A percentile compares a stretch with the other conserved stretches of the same genome.
Evolutionary conservation across 169 alveolate genomes (phyloP).

Genomic region (Perkinsus chesapeaki): DNA sequence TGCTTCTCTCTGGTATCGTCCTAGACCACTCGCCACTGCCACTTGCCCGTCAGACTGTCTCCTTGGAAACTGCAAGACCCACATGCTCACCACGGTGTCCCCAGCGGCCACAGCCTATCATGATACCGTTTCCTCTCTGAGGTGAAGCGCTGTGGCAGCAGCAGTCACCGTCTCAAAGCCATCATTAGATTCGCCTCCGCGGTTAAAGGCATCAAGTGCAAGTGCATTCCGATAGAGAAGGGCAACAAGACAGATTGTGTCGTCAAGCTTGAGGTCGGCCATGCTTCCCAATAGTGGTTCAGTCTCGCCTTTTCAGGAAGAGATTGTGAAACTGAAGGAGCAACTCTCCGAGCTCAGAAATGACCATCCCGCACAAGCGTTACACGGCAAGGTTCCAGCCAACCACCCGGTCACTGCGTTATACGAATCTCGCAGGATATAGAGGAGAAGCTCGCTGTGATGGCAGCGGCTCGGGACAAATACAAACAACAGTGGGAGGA

Average conservation of each 20-base stretch:
- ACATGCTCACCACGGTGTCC: constrained; percentile 64
- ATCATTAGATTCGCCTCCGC: constrained; percentile 30
- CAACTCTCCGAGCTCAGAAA: not conserved
- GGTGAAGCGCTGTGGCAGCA: not conserved
- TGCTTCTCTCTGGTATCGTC: constrained; percentile 41
- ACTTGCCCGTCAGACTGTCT: constrained; percentile 43
- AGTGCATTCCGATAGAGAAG: not conserved
- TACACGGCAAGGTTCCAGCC: not conserved
- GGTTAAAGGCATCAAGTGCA: constrained; percentile 29
- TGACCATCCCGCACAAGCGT: not conserved
- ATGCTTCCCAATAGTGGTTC: too few species aligned
- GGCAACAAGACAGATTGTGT: not conserved
- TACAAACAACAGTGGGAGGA: not conserved
- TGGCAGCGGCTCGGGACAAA: not conserved
- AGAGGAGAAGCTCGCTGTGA: not conserved
- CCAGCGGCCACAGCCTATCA: constrained; percentile 62
- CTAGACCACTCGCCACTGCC: not conserved
- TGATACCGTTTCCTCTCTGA: constrained; percentile 47
- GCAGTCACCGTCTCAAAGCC: not conserved
- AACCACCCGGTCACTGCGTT: not conserved
- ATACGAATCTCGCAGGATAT: not conserved
- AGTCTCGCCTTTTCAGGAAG: too few species aligned
- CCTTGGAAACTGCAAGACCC: constrained; percentile 66
- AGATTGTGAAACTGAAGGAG: not conserved
- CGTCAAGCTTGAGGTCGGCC: not conserved